Conservation (phyloP, 2,329 filamentous ascomycete genomes). For the Elsinoe perseae region DNA sequence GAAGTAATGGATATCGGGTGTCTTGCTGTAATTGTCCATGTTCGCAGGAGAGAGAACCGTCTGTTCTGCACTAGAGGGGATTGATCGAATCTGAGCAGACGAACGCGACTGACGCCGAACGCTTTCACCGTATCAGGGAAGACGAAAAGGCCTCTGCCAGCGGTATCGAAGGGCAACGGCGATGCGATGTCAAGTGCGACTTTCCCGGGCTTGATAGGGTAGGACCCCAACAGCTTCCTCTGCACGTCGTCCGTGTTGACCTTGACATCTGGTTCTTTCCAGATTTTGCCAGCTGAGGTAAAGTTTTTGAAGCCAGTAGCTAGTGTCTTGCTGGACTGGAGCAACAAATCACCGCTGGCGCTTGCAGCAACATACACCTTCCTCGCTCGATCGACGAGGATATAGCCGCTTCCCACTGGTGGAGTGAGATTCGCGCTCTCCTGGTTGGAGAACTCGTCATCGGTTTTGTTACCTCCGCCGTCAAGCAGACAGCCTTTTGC, state of each 20-base stretch:
- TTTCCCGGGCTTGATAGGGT: too few species aligned
- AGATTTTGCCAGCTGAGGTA: background rate
- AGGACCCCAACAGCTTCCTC: background rate
- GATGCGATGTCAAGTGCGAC: too few species aligned
- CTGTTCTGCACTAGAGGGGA: background rate
- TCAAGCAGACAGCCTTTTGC: background rate
- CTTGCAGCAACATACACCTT: background rate
- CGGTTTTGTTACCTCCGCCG: conserved; percentile 45
- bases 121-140: background rate
- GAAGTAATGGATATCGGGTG: too few species aligned
- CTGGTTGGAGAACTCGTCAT: conserved; percentile 48
- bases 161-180: background rate
- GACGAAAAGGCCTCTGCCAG: background rate
- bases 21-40: background rate
- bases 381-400: background rate
- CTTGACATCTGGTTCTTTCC: too few species aligned
- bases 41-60: background rate
- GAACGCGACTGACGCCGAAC: background rate
- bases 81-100: background rate
- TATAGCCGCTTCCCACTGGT: background rate
- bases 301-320: background rate
- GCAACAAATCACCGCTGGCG: background rate
- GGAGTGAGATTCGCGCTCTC: conserved; percentile 24
- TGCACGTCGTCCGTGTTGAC: background rate
- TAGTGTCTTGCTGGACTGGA: background rate